phyloP scores from a whole-genome alignment of 2,329 filamentous ascomycete genomes.

The Sphaerulina populicola region DNA sequence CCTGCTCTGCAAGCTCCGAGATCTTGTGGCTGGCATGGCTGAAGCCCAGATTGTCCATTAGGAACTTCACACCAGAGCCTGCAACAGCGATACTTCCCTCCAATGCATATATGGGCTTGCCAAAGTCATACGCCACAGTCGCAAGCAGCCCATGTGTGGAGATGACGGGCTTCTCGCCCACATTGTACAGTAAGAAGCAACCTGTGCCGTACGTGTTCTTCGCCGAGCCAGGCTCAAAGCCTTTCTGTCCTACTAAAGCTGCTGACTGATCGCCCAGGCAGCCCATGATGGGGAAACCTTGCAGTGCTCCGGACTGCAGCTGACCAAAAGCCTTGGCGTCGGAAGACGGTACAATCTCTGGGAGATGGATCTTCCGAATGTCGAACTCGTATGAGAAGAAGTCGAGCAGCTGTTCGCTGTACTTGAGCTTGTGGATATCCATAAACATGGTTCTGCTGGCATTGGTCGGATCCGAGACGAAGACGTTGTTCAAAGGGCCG shows the following conservation, averaged over 20 bases:
- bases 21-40: slow-evolving; percentile 57
- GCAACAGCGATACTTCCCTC: slow-evolving; percentile 75
- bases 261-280: slow-evolving; percentile 82
- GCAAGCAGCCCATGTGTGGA: slow-evolving; percentile 73
- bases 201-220: slow-evolving; percentile 92
- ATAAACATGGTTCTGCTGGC: slow-evolving; percentile 92
- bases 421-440: slow-evolving; percentile 71
- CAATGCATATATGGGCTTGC: slow-evolving; percentile 63
- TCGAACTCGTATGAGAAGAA: slow-evolving; percentile 67
- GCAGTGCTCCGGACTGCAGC: slow-evolving; percentile 56
- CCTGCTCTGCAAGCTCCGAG: slow-evolving; percentile 55
- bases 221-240: slow-evolving; percentile 70
- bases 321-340: slow-evolving; percentile 64
- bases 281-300: slow-evolving; percentile 67
- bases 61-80: slow-evolving; percentile 69
- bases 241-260: slow-evolving; percentile 62
- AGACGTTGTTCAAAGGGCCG: slow-evolving; percentile 50
- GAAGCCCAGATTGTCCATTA: slow-evolving; percentile 57
- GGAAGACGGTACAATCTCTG: slow-evolving; percentile 76
- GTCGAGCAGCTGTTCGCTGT: slow-evolving; percentile 65
- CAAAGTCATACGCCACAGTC: slow-evolving; percentile 82
- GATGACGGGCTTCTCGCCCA: slow-evolving; percentile 75
- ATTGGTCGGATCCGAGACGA: slow-evolving; percentile 81
- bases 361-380: slow-evolving; percentile 60
- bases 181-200: slow-evolving; percentile 83